Evolutionary conservation across 345 rosid species (phyloP).

Genomic region (Combretum micranthum): DNA sequence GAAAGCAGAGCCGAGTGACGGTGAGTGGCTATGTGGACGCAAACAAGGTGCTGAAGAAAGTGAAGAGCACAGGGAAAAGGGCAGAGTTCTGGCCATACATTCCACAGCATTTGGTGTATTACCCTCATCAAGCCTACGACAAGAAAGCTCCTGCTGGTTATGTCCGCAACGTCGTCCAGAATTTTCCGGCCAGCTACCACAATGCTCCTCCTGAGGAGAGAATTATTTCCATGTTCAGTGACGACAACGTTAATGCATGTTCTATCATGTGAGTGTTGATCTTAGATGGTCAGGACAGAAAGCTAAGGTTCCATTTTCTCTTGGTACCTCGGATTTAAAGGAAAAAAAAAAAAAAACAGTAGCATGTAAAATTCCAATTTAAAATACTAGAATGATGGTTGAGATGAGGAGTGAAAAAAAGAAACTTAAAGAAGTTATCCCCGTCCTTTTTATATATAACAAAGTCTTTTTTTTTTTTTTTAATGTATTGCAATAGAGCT

Average conservation of each 20-base stretch:
- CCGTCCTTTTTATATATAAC: no score
- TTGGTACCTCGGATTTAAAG: no score
- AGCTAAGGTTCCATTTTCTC: no score
- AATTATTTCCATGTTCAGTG: constrained; percentile 50
- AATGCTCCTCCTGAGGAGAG: constrained; percentile 33
- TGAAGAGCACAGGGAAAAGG: constrained; percentile 57
- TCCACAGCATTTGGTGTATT: constrained; percentile 50
- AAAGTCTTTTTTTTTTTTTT: no score
- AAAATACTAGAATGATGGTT: no score
- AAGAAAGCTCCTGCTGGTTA: constrained; percentile 54
- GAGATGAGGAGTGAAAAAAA: no score
- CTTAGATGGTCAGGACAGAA: no score
- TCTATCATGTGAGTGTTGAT: constrained; percentile 42
- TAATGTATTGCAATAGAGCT: no score
- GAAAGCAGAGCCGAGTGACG: constrained; percentile 47
- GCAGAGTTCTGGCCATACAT: constrained; percentile 81
- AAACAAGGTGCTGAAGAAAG: constrained; percentile 57
- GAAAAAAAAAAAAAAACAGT: no score
- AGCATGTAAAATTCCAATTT: no score
- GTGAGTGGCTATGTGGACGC: constrained; percentile 58
- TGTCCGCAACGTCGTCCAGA: constrained; percentile 52
- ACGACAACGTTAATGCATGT: constrained; percentile 72
- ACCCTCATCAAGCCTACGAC: constrained; percentile 57
- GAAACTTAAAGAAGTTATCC: no score
- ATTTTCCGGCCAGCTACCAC: constrained; percentile 37